Base-by-base conservation (phyloP, 192 early-diverging fungal species). In the Thamnidium elegans region DNA sequence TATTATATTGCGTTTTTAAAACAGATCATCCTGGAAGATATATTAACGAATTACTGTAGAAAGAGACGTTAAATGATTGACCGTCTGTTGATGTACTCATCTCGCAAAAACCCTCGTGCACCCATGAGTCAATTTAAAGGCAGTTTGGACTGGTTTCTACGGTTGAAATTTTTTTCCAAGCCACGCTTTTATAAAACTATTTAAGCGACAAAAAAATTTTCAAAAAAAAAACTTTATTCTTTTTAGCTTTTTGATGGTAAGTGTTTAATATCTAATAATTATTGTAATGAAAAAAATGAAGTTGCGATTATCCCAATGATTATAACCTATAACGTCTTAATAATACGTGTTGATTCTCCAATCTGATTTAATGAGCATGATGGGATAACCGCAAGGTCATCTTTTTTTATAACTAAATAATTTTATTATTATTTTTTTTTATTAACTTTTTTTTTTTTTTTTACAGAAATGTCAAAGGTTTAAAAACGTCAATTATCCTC, bases 331-430 rank as follows among this genome's bases (percentile, higher is more conserved):
- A 19, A 39, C 31, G 55, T 56, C 55, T 56, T 2, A 56, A 56
- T 56, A 30, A 56, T 31, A 34, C 19, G 19, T 56, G 55, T 56
- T 56, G 55, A 56, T 56, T 56, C 19, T 39, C 30, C 31, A 56
- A 56, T 36, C 55, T 56, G 55, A 56, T 56, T 39, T 56, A 56
- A 56, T 56, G 55, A 56, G 55, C 55, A 30, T 56, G 55, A 56
- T 31, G 34, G 32, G 31, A 56, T 15, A 39, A 56, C 34, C 34
- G 31, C n/a, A 39, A 39, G 34, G 19, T 15, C 30, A 7, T 19
- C 30, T 56, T 39, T 56, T 10, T 3, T 7, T 39, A 39, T 39
- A 1, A 9, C 36, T 39, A 9, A 9, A 6, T 39, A 39, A 39
- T 39, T 39, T 39, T 9, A 39, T 39, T 39, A 10, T 39, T 39